Conservation (phyloP, 305 asterid genomes). For the Solanum chacoense region DNA sequence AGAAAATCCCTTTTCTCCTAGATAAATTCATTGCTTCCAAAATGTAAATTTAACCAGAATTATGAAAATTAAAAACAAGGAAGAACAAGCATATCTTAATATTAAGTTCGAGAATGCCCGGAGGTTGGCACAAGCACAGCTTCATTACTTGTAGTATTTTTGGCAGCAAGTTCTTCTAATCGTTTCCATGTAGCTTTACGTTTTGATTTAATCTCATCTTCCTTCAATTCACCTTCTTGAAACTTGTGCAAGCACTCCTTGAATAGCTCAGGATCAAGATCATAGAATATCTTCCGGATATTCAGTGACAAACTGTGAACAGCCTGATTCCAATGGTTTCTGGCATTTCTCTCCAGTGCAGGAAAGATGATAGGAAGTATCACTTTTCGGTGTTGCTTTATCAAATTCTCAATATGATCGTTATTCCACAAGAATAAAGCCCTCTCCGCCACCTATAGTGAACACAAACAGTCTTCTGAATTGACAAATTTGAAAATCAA, state of each 20-base stretch:
- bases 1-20: not conserved
- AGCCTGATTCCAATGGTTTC: slow-evolving; percentile 77
- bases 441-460: slow-evolving; percentile 67
- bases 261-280: slow-evolving; percentile 65
- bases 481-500: not conserved
- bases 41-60: not conserved
- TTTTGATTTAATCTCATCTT: slow-evolving; percentile 32
- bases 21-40: not conserved
- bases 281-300: slow-evolving; percentile 57
- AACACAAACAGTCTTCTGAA: not conserved
- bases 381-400: slow-evolving; percentile 58
- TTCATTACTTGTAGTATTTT: slow-evolving; percentile 34
- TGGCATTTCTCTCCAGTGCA: slow-evolving; percentile 57
- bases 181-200: slow-evolving; percentile 64
- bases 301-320: slow-evolving; percentile 62
- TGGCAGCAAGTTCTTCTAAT: slow-evolving; percentile 46
- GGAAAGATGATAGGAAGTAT: slow-evolving; percentile 77
- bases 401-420: slow-evolving; percentile 63
- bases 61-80: not conserved
- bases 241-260: slow-evolving; percentile 59
- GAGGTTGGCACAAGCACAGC: slow-evolving; percentile 41
- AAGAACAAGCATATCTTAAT: not conserved
- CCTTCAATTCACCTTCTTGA: slow-evolving; percentile 52
- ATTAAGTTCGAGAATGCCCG: slow-evolving; percentile 10
- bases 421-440: slow-evolving; percentile 76